Evolutionary conservation across 768 basidiomycete species (phyloP).

Genomic region (Mycena crocata): DNA sequence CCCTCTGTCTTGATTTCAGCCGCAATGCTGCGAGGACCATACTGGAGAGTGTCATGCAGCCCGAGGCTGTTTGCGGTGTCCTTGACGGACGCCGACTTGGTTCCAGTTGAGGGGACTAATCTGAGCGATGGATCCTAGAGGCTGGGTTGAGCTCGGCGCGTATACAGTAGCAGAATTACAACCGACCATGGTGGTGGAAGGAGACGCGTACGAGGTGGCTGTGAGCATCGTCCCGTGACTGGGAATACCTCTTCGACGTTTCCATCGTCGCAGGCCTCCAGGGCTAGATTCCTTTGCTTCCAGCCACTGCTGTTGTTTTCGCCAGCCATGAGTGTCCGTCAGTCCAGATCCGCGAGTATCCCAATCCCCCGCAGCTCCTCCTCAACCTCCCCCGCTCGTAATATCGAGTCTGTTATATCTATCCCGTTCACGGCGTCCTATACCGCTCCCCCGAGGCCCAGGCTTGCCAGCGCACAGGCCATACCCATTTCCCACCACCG

Average conservation of each 20-base stretch:
- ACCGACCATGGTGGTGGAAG: slow-evolving; percentile 21
- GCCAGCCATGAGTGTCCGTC: slow-evolving; percentile 58
- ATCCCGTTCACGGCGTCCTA: slow-evolving; percentile 58
- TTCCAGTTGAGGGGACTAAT: slow-evolving; percentile 66
- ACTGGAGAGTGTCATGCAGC: slow-evolving; percentile 87
- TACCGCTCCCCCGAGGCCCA: slow-evolving; percentile 53
- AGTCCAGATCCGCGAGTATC: slow-evolving; percentile 74
- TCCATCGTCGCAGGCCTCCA: not conserved
- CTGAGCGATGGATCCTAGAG: slow-evolving; percentile 64
- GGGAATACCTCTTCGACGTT: not conserved
- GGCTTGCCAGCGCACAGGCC: slow-evolving; percentile 48
- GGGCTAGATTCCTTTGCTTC: not conserved
- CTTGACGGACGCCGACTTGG: slow-evolving; percentile 72
- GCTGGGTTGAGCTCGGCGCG: slow-evolving; percentile 11
- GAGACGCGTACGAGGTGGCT: slow-evolving; percentile 42
- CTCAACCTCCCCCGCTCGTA: slow-evolving; percentile 61
- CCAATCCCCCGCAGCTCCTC: slow-evolving; percentile 67
- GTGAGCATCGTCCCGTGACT: slow-evolving; percentile 24
- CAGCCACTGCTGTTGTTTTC: not conserved
- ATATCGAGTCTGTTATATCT: slow-evolving; percentile 75
- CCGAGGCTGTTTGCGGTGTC: slow-evolving; percentile 82
- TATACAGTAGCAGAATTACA: not conserved
- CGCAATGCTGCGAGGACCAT: slow-evolving; percentile 87
- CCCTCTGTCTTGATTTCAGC: slow-evolving; percentile 74
- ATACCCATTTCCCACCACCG: slow-evolving; percentile 39